Percentiles rank a stretch among this genome's conserved stretches.
These are phyloP conservation scores for Bolboschoenoplectus hybrid DNA, from an alignment of 202 grass and related monocot genomes.

Conservation along the genomic window DNA sequence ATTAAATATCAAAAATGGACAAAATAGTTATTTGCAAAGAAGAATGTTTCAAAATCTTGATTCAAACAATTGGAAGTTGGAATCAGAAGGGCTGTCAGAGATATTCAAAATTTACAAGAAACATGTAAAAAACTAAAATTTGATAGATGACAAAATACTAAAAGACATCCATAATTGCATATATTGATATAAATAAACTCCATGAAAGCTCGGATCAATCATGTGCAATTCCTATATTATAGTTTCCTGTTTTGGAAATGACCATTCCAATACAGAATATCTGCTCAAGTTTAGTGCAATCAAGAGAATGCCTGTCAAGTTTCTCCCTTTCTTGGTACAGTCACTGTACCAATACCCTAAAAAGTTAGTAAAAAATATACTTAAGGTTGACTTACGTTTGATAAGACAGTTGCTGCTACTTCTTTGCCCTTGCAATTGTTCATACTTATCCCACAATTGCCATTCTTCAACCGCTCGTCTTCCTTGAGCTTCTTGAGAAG, in stretches of 20 bases:
- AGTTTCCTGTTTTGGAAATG: neutral
- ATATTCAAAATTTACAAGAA: neutral
- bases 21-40: neutral
- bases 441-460: neutral
- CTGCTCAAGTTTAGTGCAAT: neutral
- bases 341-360: neutral
- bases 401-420: neutral
- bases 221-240: neutral
- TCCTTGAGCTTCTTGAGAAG: slow-evolving; percentile 32
- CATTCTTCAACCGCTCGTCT: neutral
- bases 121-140: neutral
- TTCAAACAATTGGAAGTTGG: neutral
- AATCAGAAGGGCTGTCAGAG: neutral
- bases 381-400: neutral
- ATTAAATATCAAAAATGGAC: neutral
- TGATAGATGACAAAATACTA: neutral
- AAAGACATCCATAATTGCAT: neutral
- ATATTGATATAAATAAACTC: neutral
- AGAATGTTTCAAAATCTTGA: neutral
- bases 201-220: neutral
- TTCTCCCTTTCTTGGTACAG: neutral
- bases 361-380: neutral
- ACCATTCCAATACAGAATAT: neutral
- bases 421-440: slow-evolving; percentile 19
- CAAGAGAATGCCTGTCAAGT: neutral